Evolutionary conservation across 2,329 filamentous ascomycete genomes (phyloP).

Genomic region (Sporothrix inflata): DNA sequence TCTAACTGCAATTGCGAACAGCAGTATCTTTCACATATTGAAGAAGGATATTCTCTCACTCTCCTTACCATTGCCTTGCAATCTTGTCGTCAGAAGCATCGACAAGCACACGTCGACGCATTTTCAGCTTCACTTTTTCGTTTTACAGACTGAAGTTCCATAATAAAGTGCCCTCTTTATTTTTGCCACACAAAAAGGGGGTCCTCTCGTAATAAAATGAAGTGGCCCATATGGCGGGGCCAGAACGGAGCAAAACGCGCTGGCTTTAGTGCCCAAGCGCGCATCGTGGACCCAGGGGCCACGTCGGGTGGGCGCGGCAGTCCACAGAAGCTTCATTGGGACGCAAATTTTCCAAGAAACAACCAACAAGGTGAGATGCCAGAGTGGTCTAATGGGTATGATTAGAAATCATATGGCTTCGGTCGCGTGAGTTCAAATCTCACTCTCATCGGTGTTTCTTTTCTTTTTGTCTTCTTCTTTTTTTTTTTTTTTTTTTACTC

Average conservation of each 20-base stretch:
- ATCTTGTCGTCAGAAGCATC: neutral
- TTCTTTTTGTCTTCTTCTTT: slow-evolving; percentile 11
- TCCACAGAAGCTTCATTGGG: slow-evolving; percentile 17
- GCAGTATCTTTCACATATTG: too few species aligned
- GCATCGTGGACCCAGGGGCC: slow-evolving; percentile 2
- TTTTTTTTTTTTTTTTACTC: neutral
- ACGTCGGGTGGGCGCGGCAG: neutral
- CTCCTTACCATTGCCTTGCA: too few species aligned
- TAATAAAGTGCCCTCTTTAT: neutral
- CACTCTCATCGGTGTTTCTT: slow-evolving; percentile 22
- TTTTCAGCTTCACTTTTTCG: neutral
- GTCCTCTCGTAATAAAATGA: neutral
- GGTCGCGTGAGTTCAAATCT: slow-evolving; percentile 9
- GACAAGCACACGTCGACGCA: neutral
- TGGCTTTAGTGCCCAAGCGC: neutral
- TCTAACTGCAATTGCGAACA: too few species aligned
- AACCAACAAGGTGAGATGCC: slow-evolving; percentile 28
- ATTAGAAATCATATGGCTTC: slow-evolving; percentile 11
- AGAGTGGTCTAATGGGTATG: slow-evolving; percentile 29
- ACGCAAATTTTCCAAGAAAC: neutral
- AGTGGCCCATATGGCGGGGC: neutral
- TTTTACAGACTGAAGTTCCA: neutral
- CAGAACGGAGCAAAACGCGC: neutral
- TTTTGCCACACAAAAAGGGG: neutral
- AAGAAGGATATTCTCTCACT: too few species aligned